Conservation (phyloP, 192 early-diverging fungal species). For the Coemansia sp. region DNA sequence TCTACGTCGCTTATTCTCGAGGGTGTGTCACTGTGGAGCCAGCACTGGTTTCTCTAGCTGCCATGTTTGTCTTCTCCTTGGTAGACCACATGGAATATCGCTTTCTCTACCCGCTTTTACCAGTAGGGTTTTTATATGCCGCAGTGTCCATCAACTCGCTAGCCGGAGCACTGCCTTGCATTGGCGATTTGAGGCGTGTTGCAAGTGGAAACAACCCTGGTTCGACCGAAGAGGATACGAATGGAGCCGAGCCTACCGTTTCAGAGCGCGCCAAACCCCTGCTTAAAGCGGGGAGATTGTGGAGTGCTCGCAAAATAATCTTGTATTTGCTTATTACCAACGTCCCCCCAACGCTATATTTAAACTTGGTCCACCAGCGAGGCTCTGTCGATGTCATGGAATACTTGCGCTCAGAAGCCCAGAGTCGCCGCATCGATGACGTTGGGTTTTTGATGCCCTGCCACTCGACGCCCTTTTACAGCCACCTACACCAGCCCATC, state of each 20-base stretch:
- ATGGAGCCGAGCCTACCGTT: neutral
- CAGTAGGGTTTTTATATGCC: slow-evolving; percentile 53
- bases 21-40: slow-evolving; percentile 18
- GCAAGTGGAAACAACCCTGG: too few relatives aligned
- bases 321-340: slow-evolving; percentile 60
- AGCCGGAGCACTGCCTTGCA: slow-evolving; percentile 6
- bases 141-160: slow-evolving; percentile 50
- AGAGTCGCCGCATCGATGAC: slow-evolving; percentile 5
- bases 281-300: neutral
- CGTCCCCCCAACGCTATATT: slow-evolving; percentile 64
- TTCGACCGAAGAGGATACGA: too few relatives aligned
- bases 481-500: slow-evolving; percentile 65
- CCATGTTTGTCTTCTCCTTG: slow-evolving; percentile 65
- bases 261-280: neutral
- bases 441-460: slow-evolving; percentile 92
- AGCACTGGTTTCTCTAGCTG: slow-evolving; percentile 46
- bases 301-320: slow-evolving; percentile 4
- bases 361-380: slow-evolving; percentile 78
- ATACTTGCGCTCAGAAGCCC: slow-evolving; percentile 58
- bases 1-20: slow-evolving; percentile 11
- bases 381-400: slow-evolving; percentile 85
- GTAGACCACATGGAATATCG: slow-evolving; percentile 92
- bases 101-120: slow-evolving; percentile 85
- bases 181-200: too few relatives aligned
- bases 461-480: slow-evolving; percentile 94